Base-by-base conservation (phyloP, 495 filamentous ascomycete species). In the Letharia lupina region DNA sequence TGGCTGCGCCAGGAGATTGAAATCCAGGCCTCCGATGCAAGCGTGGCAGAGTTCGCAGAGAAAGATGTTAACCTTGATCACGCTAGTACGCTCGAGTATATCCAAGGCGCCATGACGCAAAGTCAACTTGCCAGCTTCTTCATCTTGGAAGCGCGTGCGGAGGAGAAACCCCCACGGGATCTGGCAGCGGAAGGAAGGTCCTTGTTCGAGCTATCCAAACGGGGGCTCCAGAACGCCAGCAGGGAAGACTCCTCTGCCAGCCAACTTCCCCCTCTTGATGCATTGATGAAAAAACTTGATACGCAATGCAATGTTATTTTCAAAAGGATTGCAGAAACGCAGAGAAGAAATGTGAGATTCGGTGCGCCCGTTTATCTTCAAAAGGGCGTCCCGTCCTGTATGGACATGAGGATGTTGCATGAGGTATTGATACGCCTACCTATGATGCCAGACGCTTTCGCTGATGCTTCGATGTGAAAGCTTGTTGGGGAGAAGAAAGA, bases 1-100 rank as follows among this genome's bases (percentile, higher is more conserved):
- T 98, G 93, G 94, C 81, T 98, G 47, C 84, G 86, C 9, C 82
- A 92, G 66, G 88, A 94, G 70, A 93, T 98, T 61, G 89, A 96
- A 35, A 77, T 78, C 31, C 75, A 82, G 33, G 76, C 71, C 40
- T 73, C 75, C 45, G 81, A 83, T 59, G 77, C 77, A 6, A 75
- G 77, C 67, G 77, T 77, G 1, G 76, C 79, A 62, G 81, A 84
- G 40, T 69, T 77, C 37, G 72, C 76, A 56, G 80, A 82, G 57
- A 82, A 79, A 59, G 75, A 77, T 23, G 74, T 79, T 28, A 68
- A 76, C 11, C 72, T 81, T 8, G 78, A 84, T 48, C 75, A 84
- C 61, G 77, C 78, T 37, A 75, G 73, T 28, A 79, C 79, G 5
- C 69, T 83, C 40, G 77, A 80, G 39, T 85, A 85, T 69, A 83